phyloP scores from a whole-genome alignment of 2,329 filamentous ascomycete species.

The Neoarthrinium moseri region DNA sequence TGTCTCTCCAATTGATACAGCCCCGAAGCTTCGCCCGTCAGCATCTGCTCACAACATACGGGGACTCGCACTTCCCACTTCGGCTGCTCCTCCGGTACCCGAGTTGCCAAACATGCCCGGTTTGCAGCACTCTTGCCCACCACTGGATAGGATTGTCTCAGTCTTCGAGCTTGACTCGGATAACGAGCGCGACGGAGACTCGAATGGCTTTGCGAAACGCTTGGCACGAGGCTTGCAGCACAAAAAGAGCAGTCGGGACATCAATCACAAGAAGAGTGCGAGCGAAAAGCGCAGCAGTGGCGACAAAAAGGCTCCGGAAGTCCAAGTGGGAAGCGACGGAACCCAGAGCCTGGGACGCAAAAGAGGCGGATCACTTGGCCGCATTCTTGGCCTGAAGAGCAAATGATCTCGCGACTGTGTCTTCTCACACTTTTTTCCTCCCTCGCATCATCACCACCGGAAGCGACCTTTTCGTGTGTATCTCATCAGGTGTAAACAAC shows the following conservation, averaged over 20 bases:
- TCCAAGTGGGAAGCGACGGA: background rate
- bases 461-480: background rate
- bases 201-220: slow-evolving; percentile 30
- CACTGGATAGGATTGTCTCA: slow-evolving; percentile 32
- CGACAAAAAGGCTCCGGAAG: slow-evolving; percentile 1
- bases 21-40: slow-evolving; percentile 19
- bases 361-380: slow-evolving; percentile 7
- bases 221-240: slow-evolving; percentile 42
- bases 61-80: background rate
- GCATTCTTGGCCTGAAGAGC: slow-evolving; percentile 10
- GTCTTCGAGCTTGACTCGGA: slow-evolving; percentile 51
- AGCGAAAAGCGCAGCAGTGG: slow-evolving; percentile 5
- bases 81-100: too few relatives aligned
- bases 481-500: too few relatives aligned
- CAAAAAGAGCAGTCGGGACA: slow-evolving; percentile 25
- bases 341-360: slow-evolving; percentile 1
- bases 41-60: slow-evolving; percentile 19
- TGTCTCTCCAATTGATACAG: slow-evolving; percentile 21
- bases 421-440: background rate
- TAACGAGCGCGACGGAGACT: slow-evolving; percentile 29
- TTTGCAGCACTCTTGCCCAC: slow-evolving; percentile 8
- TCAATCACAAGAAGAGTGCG: slow-evolving; percentile 12
- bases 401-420: background rate
- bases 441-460: background rate
- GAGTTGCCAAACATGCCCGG: slow-evolving; percentile 4